A percentile compares a stretch with the other conserved stretches of the same genome.
These are phyloP conservation scores for Coleophoma crateriformis DNA, from an alignment of 2,329 filamentous ascomycete species.

Conservation along the genomic window DNA sequence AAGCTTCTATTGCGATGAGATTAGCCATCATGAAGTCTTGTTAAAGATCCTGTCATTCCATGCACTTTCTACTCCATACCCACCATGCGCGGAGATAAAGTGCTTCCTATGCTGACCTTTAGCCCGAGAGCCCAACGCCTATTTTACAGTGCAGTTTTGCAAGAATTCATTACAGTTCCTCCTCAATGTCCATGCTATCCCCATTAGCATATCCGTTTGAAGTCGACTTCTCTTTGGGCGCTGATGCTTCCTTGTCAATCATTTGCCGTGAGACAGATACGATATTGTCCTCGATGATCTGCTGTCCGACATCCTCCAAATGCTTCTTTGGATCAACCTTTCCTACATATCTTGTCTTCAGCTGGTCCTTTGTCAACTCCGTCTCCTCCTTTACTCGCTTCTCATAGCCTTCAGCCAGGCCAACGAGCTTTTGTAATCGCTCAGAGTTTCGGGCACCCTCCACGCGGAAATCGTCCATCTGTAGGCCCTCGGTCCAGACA, in stretches of 20 bases:
- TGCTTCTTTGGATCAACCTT: slow-evolving; percentile 99
- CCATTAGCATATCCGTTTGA: slow-evolving; percentile 36
- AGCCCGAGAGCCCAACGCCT: slow-evolving; percentile 22
- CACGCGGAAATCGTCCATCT: slow-evolving; percentile 91
- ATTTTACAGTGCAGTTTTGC: slow-evolving; percentile 26
- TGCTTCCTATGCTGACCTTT: not conserved
- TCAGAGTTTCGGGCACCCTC: slow-evolving; percentile 86
- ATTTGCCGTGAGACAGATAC: slow-evolving; percentile 97
- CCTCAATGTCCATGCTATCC: slow-evolving; percentile 25
- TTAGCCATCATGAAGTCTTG: not conserved
- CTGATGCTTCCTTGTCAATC: slow-evolving; percentile 98
- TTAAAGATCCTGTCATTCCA: not conserved
- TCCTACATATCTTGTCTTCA: slow-evolving; percentile 98
- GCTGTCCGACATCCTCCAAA: slow-evolving; percentile 90
- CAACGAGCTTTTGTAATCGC: slow-evolving; percentile 79
- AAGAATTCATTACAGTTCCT: slow-evolving; percentile 33
- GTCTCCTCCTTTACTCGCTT: slow-evolving; percentile 99
- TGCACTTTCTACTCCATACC: not conserved
- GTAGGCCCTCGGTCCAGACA: slow-evolving; percentile 94
- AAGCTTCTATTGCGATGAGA: not conserved
- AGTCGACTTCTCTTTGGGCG: slow-evolving; percentile 63
- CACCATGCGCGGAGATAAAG: not conserved
- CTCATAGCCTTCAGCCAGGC: slow-evolving; percentile 91
- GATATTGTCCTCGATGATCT: slow-evolving; percentile 98
- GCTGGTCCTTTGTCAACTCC: slow-evolving; percentile 91